Conservation (phyloP, 495 filamentous ascomycete species). For the Podospora appendiculata region DNA sequence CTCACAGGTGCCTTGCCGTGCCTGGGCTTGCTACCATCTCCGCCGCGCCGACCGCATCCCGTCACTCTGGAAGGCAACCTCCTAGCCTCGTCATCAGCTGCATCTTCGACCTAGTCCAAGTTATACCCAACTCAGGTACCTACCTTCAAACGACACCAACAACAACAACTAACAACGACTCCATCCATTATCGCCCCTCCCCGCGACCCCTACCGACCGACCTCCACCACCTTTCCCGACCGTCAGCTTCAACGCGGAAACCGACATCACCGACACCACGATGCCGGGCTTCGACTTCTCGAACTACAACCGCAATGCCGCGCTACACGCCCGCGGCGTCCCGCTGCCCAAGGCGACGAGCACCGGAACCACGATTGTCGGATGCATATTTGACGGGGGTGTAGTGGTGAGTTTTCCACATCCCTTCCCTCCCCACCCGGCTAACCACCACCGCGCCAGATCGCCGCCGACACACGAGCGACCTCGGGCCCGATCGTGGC, state of each 20-base stretch:
- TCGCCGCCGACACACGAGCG: conserved; percentile 95
- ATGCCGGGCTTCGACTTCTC: conserved; percentile 99
- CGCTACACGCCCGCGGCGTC: conserved; percentile 85
- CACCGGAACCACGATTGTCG: conserved; percentile 98
- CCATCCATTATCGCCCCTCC: no score
- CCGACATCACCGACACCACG: conserved; percentile 21
- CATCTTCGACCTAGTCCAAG: no score
- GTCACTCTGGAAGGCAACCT: conserved; percentile 22
- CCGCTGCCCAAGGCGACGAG: conserved; percentile 96
- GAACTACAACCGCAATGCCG: conserved; percentile 97
- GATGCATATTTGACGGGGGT: conserved; percentile 92
- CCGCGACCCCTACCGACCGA: background rate
- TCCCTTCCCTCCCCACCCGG: background rate
- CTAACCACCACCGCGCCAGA: conserved; percentile 40
- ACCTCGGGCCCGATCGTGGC: conserved; percentile 97
- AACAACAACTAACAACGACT: background rate
- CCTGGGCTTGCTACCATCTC: no score
- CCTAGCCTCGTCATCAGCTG: conserved; percentile 34
- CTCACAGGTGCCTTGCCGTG: no score
- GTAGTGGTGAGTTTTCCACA: conserved; percentile 65
- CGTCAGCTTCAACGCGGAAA: background rate
- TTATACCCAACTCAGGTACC: no score
- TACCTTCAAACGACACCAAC: conserved; percentile 2
- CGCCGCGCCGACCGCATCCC: background rate
- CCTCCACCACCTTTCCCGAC: background rate